Evolutionary conservation across 805 yeast genomes (phyloP).

Genomic region (Metschnikowia colocasiae): DNA sequence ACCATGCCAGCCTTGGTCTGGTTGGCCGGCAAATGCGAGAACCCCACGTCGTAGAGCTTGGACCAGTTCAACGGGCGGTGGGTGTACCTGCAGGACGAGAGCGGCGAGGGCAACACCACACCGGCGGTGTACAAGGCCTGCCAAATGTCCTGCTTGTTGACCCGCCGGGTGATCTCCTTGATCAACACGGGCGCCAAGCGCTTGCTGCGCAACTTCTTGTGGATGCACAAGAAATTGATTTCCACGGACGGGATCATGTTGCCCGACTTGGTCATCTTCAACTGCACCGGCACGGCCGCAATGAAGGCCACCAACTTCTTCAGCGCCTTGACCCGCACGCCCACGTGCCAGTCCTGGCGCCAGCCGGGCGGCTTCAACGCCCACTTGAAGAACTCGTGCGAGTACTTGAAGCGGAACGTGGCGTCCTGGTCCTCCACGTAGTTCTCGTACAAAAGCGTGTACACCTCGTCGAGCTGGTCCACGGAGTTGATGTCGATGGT

Average conservation of each 20-base stretch:
- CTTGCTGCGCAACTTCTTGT: constrained; percentile 89
- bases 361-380: constrained; percentile 94
- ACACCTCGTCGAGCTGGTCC: constrained; percentile 68
- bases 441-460: constrained; percentile 76
- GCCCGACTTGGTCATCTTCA: constrained; percentile 54
- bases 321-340: constrained; percentile 78
- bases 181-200: constrained; percentile 92
- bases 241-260: constrained; percentile 63
- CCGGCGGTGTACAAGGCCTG: constrained; percentile 97
- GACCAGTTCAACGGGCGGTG: constrained; percentile 95
- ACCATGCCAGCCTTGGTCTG: constrained; percentile 66
- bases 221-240: constrained; percentile 90
- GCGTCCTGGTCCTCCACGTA: constrained; percentile 95
- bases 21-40: constrained; percentile 71
- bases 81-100: constrained; percentile 80
- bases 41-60: constrained; percentile 85
- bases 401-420: constrained; percentile 85
- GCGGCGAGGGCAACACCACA: constrained; percentile 85
- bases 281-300: constrained; percentile 77
- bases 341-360: constrained; percentile 84
- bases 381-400: constrained; percentile 82
- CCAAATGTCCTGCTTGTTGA: constrained; percentile 82
- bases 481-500: constrained; percentile 58
- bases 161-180: constrained; percentile 90
- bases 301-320: constrained; percentile 87